These are phyloP conservation scores for Aphanoascus verrucosus DNA, from an alignment of 2,329 filamentous ascomycete genomes.

Conservation along the genomic window DNA sequence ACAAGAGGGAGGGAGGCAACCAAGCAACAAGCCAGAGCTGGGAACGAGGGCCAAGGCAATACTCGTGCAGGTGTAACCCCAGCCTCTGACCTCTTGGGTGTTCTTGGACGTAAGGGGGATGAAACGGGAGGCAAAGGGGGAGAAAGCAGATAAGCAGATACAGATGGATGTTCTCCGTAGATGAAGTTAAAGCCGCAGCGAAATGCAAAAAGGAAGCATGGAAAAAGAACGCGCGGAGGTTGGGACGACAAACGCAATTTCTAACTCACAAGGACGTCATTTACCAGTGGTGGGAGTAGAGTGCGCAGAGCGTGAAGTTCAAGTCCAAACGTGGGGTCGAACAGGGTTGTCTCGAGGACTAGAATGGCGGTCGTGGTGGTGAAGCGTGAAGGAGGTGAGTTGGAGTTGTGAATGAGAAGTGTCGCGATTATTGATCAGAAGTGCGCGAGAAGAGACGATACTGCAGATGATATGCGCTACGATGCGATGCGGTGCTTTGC, in stretches of 20 bases:
- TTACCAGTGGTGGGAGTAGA: background rate
- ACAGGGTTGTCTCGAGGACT: background rate
- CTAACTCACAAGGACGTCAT: constrained; percentile 10
- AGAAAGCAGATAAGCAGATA: background rate
- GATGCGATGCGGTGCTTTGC: background rate
- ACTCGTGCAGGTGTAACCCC: constrained; percentile 2
- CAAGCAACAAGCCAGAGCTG: background rate
- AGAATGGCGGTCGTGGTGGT: too few species aligned
- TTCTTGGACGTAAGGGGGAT: background rate
- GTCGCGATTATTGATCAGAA: too few species aligned
- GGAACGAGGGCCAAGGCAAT: background rate
- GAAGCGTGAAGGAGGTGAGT: background rate
- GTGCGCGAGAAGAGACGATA: too few species aligned
- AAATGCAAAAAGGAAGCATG: background rate
- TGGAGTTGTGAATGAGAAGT: too few species aligned
- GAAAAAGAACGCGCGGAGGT: background rate
- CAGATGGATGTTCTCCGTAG: background rate
- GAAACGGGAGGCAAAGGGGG: too few species aligned
- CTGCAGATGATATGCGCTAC: too few species aligned
- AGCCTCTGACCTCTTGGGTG: background rate
- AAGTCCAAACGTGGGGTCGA: background rate
- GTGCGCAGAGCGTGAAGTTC: background rate
- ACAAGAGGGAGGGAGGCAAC: background rate
- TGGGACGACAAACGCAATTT: background rate
- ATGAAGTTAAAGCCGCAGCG: background rate